phyloP scores from a whole-genome alignment of 2,329 filamentous ascomycete genomes.

The Arthrocladium fulminans region DNA sequence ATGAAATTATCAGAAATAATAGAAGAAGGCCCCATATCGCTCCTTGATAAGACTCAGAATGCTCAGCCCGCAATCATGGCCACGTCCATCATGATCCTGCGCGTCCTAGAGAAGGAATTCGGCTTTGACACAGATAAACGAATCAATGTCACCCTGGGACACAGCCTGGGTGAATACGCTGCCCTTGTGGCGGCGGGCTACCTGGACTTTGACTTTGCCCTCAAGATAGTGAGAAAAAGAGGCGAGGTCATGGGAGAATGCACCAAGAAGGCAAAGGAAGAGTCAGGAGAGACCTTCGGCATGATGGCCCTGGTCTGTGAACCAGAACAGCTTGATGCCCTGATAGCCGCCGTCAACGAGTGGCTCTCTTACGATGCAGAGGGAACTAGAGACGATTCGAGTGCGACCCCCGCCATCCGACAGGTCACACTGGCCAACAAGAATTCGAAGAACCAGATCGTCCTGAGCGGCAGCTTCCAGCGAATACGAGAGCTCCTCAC shows the following conservation, averaged over 20 bases:
- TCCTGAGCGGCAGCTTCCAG: conserved; percentile 77
- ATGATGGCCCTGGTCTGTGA: conserved; percentile 93
- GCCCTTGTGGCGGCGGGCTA: conserved; percentile 79
- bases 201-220: conserved; percentile 65
- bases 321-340: conserved; percentile 58
- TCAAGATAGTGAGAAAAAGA: conserved; percentile 65
- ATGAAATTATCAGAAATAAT: conserved; percentile 71
- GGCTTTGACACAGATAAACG: conserved; percentile 61
- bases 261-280: conserved; percentile 54
- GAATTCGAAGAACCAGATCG: conserved; percentile 94
- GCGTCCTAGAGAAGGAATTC: conserved; percentile 78
- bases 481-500: conserved; percentile 72
- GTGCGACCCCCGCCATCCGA: conserved; percentile 63
- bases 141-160: conserved; percentile 76
- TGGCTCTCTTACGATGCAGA: conserved; percentile 63
- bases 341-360: conserved; percentile 67
- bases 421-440: conserved; percentile 88
- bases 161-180: conserved; percentile 88
- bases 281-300: conserved; percentile 73
- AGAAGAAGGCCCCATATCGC: conserved; percentile 64
- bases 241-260: conserved; percentile 78
- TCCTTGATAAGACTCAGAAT: conserved; percentile 72
- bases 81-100: conserved; percentile 79
- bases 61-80: conserved; percentile 96
- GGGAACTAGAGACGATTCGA: conserved; percentile 60